Conservation (phyloP, 148 eudicot species). For the Diospyros kaki region DNA sequence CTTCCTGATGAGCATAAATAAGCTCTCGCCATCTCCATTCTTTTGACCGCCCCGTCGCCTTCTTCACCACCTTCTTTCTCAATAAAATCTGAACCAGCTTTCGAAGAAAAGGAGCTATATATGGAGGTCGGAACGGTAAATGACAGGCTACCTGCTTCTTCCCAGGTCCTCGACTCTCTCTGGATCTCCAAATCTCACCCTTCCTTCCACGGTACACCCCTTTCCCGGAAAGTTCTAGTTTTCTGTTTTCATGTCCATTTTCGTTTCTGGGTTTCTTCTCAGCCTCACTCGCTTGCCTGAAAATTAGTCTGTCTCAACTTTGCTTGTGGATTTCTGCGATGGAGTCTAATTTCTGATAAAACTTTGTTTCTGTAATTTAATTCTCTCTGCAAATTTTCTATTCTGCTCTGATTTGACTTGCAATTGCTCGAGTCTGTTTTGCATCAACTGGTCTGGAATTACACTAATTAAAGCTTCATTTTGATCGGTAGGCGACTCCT, state of each 20-base stretch:
- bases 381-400: not conserved
- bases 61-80: constrained; percentile 24
- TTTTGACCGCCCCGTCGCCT: constrained; percentile 21
- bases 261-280: not conserved
- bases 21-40: constrained; percentile 16
- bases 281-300: not conserved
- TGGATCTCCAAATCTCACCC: constrained; percentile 49
- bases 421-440: not conserved
- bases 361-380: not conserved
- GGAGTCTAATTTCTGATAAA: no score
- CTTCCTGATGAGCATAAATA: constrained; percentile 31
- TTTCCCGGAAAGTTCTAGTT: not conserved
- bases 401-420: constrained; percentile 1
- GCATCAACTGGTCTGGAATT: not conserved
- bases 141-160: constrained; percentile 20
- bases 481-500: constrained; percentile 15
- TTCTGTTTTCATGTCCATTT: not conserved
- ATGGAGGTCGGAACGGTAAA: constrained; percentile 28
- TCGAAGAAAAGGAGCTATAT: constrained; percentile 15
- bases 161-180: constrained; percentile 31
- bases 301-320: not conserved
- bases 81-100: constrained; percentile 16
- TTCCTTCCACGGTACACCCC: constrained; percentile 45
- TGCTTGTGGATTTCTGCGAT: not conserved
- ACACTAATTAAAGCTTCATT: not conserved